Conservation (phyloP, 2,329 filamentous ascomycete species). For the Cytospora leucostoma region DNA sequence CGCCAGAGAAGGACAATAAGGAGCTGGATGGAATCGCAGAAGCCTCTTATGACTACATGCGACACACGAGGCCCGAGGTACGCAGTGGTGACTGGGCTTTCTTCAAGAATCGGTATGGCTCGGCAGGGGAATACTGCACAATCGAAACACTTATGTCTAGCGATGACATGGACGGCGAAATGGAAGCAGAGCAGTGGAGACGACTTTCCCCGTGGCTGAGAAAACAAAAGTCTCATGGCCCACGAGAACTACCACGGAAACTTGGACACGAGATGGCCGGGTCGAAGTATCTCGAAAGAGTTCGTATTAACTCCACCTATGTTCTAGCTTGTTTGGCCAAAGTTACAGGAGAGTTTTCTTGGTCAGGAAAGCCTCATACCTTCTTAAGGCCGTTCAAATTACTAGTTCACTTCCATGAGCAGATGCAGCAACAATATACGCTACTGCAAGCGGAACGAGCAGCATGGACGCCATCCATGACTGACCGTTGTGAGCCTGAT, state of each 20-base stretch:
- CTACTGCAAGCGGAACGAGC: neutral
- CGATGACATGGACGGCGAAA: neutral
- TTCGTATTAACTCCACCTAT: conserved; percentile 15
- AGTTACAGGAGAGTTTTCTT: conserved; percentile 6
- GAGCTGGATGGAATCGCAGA: no score
- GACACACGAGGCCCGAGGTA: neutral
- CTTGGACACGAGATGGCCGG: neutral
- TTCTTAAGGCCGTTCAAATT: conserved; percentile 17
- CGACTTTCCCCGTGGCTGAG: neutral
- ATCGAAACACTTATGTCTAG: conserved; percentile 10
- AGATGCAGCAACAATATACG: conserved; percentile 4
- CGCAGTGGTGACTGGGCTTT: conserved; percentile 7
- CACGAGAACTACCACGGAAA: neutral
- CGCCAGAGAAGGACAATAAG: no score
- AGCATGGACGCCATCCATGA: no score
- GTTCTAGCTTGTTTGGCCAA: conserved; percentile 7
- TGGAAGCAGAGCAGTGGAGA: conserved; percentile 5
- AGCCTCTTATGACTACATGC: neutral
- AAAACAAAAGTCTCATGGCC: neutral
- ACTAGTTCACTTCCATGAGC: conserved; percentile 5
- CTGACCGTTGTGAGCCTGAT: no score
- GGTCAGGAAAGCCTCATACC: conserved; percentile 7
- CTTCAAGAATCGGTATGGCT: conserved; percentile 16
- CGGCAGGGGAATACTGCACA: neutral
- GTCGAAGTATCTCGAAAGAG: conserved; percentile 4